Conservation (phyloP, 2,329 filamentous ascomycete species). For the Aspergillus eucalypticola region DNA sequence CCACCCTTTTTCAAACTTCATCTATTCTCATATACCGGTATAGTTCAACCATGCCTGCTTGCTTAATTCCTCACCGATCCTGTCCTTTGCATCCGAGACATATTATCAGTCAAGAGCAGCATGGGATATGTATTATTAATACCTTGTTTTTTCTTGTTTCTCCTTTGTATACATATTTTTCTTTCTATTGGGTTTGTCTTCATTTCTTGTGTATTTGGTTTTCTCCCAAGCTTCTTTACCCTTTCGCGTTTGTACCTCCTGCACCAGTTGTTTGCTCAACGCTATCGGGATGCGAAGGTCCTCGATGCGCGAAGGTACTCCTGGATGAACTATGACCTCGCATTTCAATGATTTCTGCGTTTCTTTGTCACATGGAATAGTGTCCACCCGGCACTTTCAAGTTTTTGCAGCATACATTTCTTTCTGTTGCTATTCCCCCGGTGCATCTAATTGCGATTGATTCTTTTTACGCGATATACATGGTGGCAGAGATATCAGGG, state of each 20-base stretch:
- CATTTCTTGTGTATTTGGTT: neutral
- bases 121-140: constrained; percentile 23
- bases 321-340: constrained; percentile 5
- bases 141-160: neutral
- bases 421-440: constrained; percentile 1
- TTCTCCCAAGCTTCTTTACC: neutral
- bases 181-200: constrained; percentile 5
- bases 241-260: neutral
- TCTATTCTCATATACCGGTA: neutral
- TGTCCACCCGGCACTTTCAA: neutral
- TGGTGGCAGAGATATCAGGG: constrained; percentile 10
- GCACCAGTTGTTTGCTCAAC: neutral
- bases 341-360: neutral
- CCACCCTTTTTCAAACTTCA: neutral
- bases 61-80: constrained; percentile 11
- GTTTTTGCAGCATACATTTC: constrained; percentile 1
- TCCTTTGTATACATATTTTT: constrained; percentile 20
- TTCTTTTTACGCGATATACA: constrained; percentile 15
- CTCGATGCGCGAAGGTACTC: neutral
- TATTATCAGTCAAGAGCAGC: constrained; percentile 5
- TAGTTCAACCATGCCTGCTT: constrained; percentile 11
- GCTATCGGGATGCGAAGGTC: neutral
- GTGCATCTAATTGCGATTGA: constrained; percentile 4
- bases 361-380: neutral
- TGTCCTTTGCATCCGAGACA: neutral